Conservation (phyloP, 192 early-diverging fungal species). For the Backusella luteola region DNA sequence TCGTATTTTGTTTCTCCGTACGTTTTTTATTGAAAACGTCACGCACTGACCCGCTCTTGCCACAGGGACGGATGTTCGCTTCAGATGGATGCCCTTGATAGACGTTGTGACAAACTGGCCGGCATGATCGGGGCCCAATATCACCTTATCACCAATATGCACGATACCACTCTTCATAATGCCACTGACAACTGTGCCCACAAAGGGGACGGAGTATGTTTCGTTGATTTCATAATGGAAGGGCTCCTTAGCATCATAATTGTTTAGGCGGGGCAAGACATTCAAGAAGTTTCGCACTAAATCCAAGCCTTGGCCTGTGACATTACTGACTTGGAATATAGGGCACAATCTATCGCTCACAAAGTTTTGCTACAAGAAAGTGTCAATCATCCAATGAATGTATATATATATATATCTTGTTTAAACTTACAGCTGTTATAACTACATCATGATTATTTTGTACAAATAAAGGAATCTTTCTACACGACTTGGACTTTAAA, state of each 20-base stretch:
- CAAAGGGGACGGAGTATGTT: constrained; percentile 88
- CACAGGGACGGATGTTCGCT: constrained; percentile 74
- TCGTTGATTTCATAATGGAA: constrained; percentile 89
- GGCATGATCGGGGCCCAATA: constrained; percentile 82
- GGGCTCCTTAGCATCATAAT: constrained; percentile 53
- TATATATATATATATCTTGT: neutral
- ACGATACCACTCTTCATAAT: constrained; percentile 65
- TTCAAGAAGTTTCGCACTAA: constrained; percentile 82
- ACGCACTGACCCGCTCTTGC: constrained; percentile 84
- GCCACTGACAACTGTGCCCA: constrained; percentile 89
- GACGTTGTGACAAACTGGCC: constrained; percentile 77
- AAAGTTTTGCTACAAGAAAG: constrained; percentile 52
- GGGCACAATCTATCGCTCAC: constrained; percentile 89
- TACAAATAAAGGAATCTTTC: constrained; percentile 90
- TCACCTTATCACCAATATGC: constrained; percentile 75
- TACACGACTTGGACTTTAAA: constrained; percentile 84
- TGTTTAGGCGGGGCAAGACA: constrained; percentile 63
- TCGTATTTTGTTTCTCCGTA: constrained; percentile 73
- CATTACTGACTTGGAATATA: constrained; percentile 91
- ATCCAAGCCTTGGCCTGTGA: constrained; percentile 72
- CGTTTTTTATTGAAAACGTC: constrained; percentile 81
- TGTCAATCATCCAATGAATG: neutral
- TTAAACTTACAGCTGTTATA: constrained; percentile 58
- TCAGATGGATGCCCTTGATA: constrained; percentile 87
- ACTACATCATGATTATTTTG: constrained; percentile 73